These are phyloP conservation scores for Metarhizium guizhouense DNA, from an alignment of 2,329 filamentous ascomycete species.

Conservation along the genomic window DNA sequence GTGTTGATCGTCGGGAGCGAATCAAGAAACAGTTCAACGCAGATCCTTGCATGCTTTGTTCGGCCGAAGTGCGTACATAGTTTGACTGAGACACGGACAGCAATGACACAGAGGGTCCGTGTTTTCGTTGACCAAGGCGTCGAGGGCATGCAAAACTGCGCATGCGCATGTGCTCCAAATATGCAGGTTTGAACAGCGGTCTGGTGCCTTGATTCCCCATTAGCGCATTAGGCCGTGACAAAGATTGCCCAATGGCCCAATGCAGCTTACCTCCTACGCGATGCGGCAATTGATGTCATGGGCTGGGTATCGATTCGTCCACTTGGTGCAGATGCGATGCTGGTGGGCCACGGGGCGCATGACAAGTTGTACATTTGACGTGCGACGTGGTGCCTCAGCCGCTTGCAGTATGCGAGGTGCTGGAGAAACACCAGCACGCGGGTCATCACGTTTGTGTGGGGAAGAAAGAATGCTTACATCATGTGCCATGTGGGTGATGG, in stretches of 20 bases:
- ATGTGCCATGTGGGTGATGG: neutral
- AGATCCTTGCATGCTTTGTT: neutral
- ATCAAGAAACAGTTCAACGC: no score
- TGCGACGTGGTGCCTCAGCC: neutral
- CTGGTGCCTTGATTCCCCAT: neutral
- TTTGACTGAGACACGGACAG: neutral
- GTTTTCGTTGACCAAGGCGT: no score
- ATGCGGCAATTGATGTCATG: neutral
- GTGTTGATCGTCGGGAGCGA: neutral
- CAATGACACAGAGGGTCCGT: no score
- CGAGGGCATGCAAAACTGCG: neutral
- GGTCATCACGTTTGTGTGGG: neutral
- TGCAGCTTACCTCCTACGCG: neutral
- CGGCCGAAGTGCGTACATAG: neutral
- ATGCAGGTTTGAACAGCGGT: neutral
- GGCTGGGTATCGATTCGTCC: no score
- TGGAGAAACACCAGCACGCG: neutral
- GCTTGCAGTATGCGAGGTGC: neutral
- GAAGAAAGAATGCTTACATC: neutral
- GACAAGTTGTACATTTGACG: neutral
- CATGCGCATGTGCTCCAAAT: neutral
- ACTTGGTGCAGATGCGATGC: neutral
- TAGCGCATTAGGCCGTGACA: neutral
- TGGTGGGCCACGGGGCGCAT: neutral
- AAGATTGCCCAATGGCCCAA: neutral